Evolutionary conservation across 1,284 basidiomycete genomes (phyloP), one percentile per base, ranked within the genome.

Genomic region (Pholiota adiposa): DNA sequence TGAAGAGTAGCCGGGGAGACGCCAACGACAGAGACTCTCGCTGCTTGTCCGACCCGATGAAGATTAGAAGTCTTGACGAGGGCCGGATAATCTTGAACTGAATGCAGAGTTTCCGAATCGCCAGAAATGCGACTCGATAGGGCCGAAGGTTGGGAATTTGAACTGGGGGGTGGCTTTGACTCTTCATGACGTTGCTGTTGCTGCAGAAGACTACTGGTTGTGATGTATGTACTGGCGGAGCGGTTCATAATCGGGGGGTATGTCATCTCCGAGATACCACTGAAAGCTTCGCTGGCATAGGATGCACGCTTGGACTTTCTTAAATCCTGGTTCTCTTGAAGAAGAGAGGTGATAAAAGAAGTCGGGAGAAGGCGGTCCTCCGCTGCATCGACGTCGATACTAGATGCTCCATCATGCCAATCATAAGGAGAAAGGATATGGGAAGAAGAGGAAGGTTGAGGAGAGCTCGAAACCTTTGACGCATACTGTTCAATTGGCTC

Each of bases 391-490:
- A 83, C 77, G 51, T 79, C 80, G 59, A 87, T 83, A 59, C 77
- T 80, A 7, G 84, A 85, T n/a, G 83, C 79, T 11, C 83, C 85
- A 67, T 87, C 85, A 61, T 85, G 81, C 84, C 85, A 86, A 66
- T 84, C 82, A 67, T 79, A 73, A 2, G 81, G 73, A 23, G 79
- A 76, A 38, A 75, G 60, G 36, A 65, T 62, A 41, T 65, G 65
- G 11, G 64, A 64, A 21, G 63, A 64, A n/a, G 66, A 65, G 43
- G 68, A 61, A 51, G 67, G 48, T 23, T 52, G 50, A 54, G 62
- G 43, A 18, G 58, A 50, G 29, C 58, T 59, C 25, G 52, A 54
- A 44, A 61, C 31, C 49, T 43, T 27, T 31, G 19, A 43, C 18
- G n/a, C 21, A 44, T 55, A 34, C 25, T 34, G 12, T 33, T 23